Percentiles rank a stretch among this genome's conserved stretches.
These are phyloP conservation scores for Monocercomonoides exilis DNA, from an alignment of 78 protist genomes.

Conservation along the genomic window DNA sequence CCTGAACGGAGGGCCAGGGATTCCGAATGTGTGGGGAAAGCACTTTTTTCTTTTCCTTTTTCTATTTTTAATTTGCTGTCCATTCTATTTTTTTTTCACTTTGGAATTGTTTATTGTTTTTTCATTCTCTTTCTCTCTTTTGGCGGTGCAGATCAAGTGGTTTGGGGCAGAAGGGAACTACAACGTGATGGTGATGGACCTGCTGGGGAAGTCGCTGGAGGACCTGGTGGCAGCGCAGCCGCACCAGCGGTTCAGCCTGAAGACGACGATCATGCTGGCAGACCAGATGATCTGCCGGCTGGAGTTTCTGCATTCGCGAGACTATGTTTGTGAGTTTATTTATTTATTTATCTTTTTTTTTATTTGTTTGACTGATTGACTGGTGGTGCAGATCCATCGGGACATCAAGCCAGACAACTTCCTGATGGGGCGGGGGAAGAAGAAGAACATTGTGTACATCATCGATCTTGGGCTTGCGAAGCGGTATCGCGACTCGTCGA, in stretches of 20 bases:
- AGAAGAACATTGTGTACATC: not conserved
- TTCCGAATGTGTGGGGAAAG: slow-evolving; percentile 21
- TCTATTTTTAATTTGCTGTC: not conserved
- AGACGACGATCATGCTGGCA: slow-evolving; percentile 84
- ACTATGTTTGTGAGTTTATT: slow-evolving; percentile 33
- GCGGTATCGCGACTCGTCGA: not conserved
- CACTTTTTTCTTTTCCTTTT: not conserved
- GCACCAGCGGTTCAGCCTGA: slow-evolving; percentile 59
- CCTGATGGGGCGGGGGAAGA: not conserved
- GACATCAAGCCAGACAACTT: slow-evolving; percentile 26
- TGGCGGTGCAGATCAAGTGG: slow-evolving; percentile 85
- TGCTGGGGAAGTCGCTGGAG: slow-evolving; percentile 91
- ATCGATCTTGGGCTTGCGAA: slow-evolving; percentile 22
- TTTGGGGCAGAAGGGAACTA: slow-evolving; percentile 85
- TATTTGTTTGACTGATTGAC: not conserved
- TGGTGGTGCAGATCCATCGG: not conserved
- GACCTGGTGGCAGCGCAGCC: slow-evolving; percentile 85
- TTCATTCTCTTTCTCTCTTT: slow-evolving; percentile 40
- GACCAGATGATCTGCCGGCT: slow-evolving; percentile 72
- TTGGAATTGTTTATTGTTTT: not conserved
- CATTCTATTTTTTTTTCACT: not conserved
- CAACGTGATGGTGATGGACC: slow-evolving; percentile 82
- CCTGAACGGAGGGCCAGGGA: slow-evolving; percentile 29
- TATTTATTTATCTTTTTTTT: not conserved
- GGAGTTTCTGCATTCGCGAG: slow-evolving; percentile 45